phyloP scores from a whole-genome alignment of 2,329 filamentous ascomycete genomes.

The Aspergillus fijiensis region DNA sequence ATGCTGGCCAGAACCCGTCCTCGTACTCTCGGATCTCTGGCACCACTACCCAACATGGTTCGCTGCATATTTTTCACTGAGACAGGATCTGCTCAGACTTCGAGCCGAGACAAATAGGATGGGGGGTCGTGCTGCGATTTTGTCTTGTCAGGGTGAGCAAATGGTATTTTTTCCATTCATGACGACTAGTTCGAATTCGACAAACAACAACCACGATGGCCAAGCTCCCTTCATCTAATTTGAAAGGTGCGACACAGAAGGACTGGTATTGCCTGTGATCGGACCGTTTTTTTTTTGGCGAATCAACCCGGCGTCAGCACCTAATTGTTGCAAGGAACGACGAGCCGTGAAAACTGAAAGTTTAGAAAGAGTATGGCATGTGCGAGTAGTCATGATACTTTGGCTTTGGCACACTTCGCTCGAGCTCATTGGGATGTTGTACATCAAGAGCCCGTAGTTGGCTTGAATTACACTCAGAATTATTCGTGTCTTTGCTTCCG shows the following conservation, averaged over 20 bases:
- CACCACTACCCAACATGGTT: background rate
- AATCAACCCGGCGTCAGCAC: constrained; percentile 2
- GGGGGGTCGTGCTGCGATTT: background rate
- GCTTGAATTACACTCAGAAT: too few relatives aligned
- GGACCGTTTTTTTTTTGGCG: background rate
- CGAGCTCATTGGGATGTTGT: too few relatives aligned
- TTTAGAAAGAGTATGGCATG: background rate
- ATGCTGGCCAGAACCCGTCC: background rate
- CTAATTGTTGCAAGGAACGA: background rate
- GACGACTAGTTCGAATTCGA: background rate
- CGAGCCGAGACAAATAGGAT: background rate
- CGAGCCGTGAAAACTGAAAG: background rate
- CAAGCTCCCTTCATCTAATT: background rate
- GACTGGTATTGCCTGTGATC: background rate
- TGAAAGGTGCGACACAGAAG: background rate
- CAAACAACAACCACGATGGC: background rate
- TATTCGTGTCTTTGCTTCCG: too few relatives aligned
- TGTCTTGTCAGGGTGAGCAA: background rate
- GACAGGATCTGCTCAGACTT: background rate
- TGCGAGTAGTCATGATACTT: background rate
- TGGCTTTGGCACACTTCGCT: background rate
- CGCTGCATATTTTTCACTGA: background rate
- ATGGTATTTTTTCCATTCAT: background rate
- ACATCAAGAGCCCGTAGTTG: too few relatives aligned
- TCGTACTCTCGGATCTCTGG: background rate